A percentile compares a stretch with the other conserved stretches of the same genome.
These are phyloP conservation scores for Incumbomyces lentus DNA, from an alignment of 2,329 filamentous ascomycete genomes.

Conservation along the genomic window DNA sequence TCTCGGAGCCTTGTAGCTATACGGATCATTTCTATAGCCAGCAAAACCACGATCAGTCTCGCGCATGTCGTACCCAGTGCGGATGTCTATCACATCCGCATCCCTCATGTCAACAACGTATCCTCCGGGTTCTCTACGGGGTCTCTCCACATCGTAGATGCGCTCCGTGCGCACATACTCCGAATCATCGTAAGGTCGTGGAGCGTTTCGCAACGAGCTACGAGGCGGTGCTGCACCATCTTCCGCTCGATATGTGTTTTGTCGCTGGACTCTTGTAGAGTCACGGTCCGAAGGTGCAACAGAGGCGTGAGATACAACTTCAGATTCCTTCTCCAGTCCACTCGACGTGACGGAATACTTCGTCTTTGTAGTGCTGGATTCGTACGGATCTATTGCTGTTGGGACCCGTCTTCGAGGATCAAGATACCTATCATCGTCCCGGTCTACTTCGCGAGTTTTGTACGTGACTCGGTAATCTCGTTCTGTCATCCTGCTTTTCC, in stretches of 20 bases:
- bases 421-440: background rate
- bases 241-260: background rate
- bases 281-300: background rate
- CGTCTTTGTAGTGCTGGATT: background rate
- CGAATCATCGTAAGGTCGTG: background rate
- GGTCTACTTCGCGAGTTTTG: background rate
- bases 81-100: slow-evolving; percentile 1
- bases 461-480: slow-evolving; percentile 2
- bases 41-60: slow-evolving; percentile 1
- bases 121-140: background rate
- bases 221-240: background rate
- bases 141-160: background rate
- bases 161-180: background rate
- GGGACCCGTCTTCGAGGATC: background rate
- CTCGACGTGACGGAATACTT: slow-evolving; percentile 3
- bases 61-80: background rate
- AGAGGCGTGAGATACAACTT: background rate
- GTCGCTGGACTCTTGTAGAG: background rate
- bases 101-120: slow-evolving; percentile 5
- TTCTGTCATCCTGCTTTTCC: background rate
- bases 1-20: background rate
- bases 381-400: slow-evolving; percentile 3
- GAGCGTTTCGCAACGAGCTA: background rate
- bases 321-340: slow-evolving; percentile 3
- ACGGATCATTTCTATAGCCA: slow-evolving; percentile 1